A percentile compares a stretch with the other conserved stretches of the same genome.
Evolutionary conservation across 1,139 yeast species (phyloP).

Genomic region (Yamadazyma conglobata): DNA sequence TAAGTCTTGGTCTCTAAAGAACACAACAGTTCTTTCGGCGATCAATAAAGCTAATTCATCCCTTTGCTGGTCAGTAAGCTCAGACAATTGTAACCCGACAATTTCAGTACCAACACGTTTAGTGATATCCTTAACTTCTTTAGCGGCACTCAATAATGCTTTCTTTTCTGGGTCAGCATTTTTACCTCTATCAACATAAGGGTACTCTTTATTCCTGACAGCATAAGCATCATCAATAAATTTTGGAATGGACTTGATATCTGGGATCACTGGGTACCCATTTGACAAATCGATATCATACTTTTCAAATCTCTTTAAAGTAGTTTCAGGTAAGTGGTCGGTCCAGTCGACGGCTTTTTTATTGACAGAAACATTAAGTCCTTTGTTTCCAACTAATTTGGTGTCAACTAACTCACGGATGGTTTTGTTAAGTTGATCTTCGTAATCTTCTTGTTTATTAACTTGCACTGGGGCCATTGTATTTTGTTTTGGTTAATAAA

Average conservation of each 20-base stretch:
- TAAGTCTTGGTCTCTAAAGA: constrained; percentile 42
- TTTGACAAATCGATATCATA: constrained; percentile 28
- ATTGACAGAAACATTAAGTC: not conserved
- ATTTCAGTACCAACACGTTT: constrained; percentile 54
- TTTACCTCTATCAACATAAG: constrained; percentile 44
- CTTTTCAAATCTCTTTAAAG: constrained; percentile 25
- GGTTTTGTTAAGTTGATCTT: constrained; percentile 4
- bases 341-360: constrained; percentile 13
- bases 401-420: constrained; percentile 5
- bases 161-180: constrained; percentile 54
- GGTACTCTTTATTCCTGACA: constrained; percentile 38
- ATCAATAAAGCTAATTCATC: constrained; percentile 47
- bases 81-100: constrained; percentile 49
- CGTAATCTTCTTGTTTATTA: constrained; percentile 1
- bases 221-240: constrained; percentile 50
- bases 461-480: constrained; percentile 10
- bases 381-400: constrained; percentile 5
- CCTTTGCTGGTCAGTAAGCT: constrained; percentile 47
- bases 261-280: constrained; percentile 31
- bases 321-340: constrained; percentile 16
- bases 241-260: constrained; percentile 35
- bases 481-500: constrained; percentile 32
- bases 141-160: constrained; percentile 50
- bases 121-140: constrained; percentile 44
- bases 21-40: constrained; percentile 43